Conservation (phyloP, 2,329 filamentous ascomycete genomes). For the Fusarium sp. region DNA sequence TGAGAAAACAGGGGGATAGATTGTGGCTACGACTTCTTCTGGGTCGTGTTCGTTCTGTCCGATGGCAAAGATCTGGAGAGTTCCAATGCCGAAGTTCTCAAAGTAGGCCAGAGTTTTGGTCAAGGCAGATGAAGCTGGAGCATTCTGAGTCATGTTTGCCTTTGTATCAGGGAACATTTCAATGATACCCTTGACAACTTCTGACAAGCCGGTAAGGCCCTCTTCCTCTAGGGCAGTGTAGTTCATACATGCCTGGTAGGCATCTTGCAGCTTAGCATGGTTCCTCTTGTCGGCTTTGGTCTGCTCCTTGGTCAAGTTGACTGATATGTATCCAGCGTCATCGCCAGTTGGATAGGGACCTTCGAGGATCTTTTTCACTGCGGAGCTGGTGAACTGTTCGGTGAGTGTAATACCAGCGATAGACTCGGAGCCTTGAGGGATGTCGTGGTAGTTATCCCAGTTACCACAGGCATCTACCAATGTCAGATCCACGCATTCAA, state of each 20-base stretch:
- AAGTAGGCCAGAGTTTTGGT: constrained; percentile 22
- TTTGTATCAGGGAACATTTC: constrained; percentile 19
- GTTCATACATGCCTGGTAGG: constrained; percentile 76
- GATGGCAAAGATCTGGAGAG: constrained; percentile 13
- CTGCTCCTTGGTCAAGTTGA: constrained; percentile 49
- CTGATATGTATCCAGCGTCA: constrained; percentile 32
- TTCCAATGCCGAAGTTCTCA: constrained; percentile 30
- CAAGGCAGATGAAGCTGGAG: constrained; percentile 5
- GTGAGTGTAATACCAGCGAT: neutral
- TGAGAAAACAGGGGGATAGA: neutral
- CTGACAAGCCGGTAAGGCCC: constrained; percentile 68
- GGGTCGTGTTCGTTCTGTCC: constrained; percentile 5
- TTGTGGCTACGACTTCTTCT: neutral
- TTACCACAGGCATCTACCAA: constrained; percentile 69
- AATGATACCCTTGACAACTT: constrained; percentile 61
- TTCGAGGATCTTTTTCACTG: constrained; percentile 46
- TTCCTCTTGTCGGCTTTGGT: constrained; percentile 68
- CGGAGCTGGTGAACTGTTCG: neutral
- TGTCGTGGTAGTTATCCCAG: constrained; percentile 74
- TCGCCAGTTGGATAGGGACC: constrained; percentile 72
- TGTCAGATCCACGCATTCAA: neutral
- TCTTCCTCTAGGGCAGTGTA: constrained; percentile 67
- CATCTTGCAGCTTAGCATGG: constrained; percentile 74
- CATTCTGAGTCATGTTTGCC: neutral
- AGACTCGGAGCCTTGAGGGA: constrained; percentile 70